These are phyloP conservation scores for Penicillium sp. DNA, from an alignment of 2,329 filamentous ascomycete species.

Conservation along the genomic window DNA sequence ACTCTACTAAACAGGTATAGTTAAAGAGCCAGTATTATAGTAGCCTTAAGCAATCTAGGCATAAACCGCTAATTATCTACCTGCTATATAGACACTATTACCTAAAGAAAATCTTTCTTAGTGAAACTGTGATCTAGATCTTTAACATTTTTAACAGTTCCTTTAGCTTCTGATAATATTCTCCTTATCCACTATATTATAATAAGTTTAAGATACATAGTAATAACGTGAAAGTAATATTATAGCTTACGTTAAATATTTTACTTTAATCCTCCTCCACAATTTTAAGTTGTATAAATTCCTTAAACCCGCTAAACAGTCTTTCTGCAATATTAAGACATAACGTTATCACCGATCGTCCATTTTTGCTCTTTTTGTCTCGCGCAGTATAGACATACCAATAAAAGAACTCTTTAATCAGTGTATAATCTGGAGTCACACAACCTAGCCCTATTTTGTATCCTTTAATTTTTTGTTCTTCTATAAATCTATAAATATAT, in stretches of 20 bases:
- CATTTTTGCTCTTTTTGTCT: conserved; percentile 17
- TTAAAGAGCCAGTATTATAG: conserved; percentile 16
- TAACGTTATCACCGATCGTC: conserved; percentile 14
- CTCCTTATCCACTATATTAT: conserved; percentile 16
- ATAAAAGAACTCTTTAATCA: conserved; percentile 20
- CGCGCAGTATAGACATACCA: conserved; percentile 12
- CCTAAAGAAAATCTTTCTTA: conserved; percentile 15
- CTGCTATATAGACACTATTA: conserved; percentile 14
- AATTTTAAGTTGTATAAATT: conserved; percentile 15
- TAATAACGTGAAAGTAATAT: background rate
- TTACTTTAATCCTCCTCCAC: conserved; percentile 15
- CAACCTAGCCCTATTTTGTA: conserved; percentile 10
- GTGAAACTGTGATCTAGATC: conserved; percentile 17
- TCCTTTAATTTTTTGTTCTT: conserved; percentile 6
- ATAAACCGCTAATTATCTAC: conserved; percentile 15
- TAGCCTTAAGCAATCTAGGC: conserved; percentile 19
- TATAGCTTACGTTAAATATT: conserved; percentile 17
- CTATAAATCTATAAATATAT: conserved; percentile 11
- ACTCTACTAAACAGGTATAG: conserved; percentile 20
- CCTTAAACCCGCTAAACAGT: conserved; percentile 20
- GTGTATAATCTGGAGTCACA: conserved; percentile 12
- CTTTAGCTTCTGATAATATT: conserved; percentile 13
- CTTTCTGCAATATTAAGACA: conserved; percentile 14
- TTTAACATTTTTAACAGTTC: conserved; percentile 15
- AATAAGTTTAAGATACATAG: conserved; percentile 7